Percentiles rank a stretch among this genome's conserved stretches.
Evolutionary conservation across 2,329 filamentous ascomycete genomes (phyloP).

Genomic region (Beauveria medogensis): DNA sequence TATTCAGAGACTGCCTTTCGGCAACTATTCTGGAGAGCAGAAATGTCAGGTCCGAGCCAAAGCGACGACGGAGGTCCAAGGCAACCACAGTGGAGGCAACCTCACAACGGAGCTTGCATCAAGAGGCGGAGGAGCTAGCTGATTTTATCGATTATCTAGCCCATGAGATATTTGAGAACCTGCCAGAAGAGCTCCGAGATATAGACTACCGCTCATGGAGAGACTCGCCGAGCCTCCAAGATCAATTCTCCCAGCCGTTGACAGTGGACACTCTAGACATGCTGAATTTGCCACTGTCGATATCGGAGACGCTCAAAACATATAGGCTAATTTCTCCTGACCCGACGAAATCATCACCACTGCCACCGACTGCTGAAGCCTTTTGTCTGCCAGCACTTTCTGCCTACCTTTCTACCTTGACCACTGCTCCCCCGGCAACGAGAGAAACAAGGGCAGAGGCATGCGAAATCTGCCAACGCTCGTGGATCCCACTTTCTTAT

Average conservation of each 20-base stretch:
- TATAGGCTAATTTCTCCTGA: constrained; percentile 54
- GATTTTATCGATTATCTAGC: constrained; percentile 81
- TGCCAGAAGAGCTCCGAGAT: constrained; percentile 53
- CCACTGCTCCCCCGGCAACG: constrained; percentile 57
- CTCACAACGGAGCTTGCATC: constrained; percentile 12
- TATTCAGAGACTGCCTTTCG: constrained; percentile 69
- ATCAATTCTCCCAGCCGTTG: constrained; percentile 50
- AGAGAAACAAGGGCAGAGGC: constrained; percentile 43
- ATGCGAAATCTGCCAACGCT: constrained; percentile 71
- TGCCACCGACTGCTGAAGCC: constrained; percentile 33
- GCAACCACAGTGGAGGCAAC: constrained; percentile 13
- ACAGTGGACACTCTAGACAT: constrained; percentile 42
- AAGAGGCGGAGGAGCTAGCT: constrained; percentile 57
- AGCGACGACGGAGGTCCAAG: constrained; percentile 33
- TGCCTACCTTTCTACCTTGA: constrained; percentile 50
- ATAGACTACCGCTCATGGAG: constrained; percentile 51
- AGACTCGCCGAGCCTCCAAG: constrained; percentile 35
- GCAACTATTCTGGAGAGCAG: constrained; percentile 58
- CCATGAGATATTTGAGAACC: constrained; percentile 54
- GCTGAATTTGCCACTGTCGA: constrained; percentile 43
- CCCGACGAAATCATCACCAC: constrained; percentile 22
- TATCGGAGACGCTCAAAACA: constrained; percentile 58
- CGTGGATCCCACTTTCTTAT: constrained; percentile 70
- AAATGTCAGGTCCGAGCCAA: constrained; percentile 34
- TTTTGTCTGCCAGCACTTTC: constrained; percentile 58